Evolutionary conservation across 768 basidiomycete genomes (phyloP), one percentile per base, ranked within the genome.

Genomic region (Boletus edulis): DNA sequence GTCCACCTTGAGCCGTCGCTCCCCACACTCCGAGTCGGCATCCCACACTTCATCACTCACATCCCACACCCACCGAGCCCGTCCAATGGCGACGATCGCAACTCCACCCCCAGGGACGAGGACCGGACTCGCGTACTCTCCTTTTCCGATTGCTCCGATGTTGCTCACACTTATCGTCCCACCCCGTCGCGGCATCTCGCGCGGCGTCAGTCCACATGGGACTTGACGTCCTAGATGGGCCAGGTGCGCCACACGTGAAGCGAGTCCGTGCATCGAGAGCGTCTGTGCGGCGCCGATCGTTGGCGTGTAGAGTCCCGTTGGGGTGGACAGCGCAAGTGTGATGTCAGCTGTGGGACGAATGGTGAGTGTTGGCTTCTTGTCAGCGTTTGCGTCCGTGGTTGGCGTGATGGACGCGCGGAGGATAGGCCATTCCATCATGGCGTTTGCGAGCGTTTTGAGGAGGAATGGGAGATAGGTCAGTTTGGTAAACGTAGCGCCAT

Each of bases 361-460:
- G 3, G 84, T 87, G 9, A 92, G 74, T 0, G 83, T 82, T 0
- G 89, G 89, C 67, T 86, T 91, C 42, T 60, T 15, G 32, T 52
- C 34, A 13, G 52, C 24, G 51, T 43, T 55, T 15, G 48, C 20
- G n/a, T 64, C 27, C 5, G 67, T 41, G 22, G 63, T 37, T 0
- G 79, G 78, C 0, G 86, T 83, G 63, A 93, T 85, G 32, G 87
- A 86, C 18, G 88, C 79, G 15, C 89, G 81, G 76, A 95, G 83
- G 46, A 94, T 73, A 0, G 93, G 91, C 90, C 92, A 91, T 66
- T 90, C 84, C 56, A 79, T 72, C 89, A 94, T 90, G 4, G 90
- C 79, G 62, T 78, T 82, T 1, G 87, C 81, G 48, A 95, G 85
- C 0, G 87, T 85, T 68, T 95, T 95, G 62, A 94, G 74, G 9